These are phyloP conservation scores for Ophiostoma tasmaniense DNA, from an alignment of 2,329 filamentous ascomycete species.

Conservation along the genomic window DNA sequence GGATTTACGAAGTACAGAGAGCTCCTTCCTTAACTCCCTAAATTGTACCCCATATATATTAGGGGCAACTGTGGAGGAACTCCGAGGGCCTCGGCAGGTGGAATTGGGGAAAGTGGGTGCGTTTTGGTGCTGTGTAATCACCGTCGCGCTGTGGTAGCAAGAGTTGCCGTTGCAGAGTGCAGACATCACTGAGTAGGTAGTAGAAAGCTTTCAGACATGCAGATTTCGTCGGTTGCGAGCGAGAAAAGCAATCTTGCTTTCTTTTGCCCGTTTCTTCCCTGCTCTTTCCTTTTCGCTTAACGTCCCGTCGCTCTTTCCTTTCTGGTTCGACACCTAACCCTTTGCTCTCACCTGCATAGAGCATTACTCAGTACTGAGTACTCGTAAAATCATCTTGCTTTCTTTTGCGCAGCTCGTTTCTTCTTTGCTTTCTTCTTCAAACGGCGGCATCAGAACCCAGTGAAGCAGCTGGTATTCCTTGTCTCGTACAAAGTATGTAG, in stretches of 20 bases:
- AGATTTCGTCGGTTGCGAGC: not conserved
- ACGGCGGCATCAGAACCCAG: not conserved
- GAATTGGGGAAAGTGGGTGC: not conserved
- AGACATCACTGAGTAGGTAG: not conserved
- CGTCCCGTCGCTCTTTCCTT: not conserved
- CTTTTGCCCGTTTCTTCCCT: not conserved
- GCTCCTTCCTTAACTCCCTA: not conserved
- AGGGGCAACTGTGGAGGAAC: constrained; percentile 10
- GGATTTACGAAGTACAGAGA: not conserved
- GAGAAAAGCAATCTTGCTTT: not conserved
- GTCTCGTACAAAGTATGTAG: not conserved
- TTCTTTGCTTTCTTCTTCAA: not conserved
- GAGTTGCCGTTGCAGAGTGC: not conserved
- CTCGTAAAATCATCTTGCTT: not conserved
- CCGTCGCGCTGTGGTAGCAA: not conserved
- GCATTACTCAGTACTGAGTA: not conserved
- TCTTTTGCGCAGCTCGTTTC: not conserved
- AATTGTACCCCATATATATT: constrained; percentile 11
- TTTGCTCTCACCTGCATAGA: not conserved
- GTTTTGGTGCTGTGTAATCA: not conserved
- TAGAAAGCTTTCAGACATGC: not conserved
- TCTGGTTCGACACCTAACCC: not conserved
- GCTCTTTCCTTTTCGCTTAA: not conserved
- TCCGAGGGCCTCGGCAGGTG: constrained; percentile 21
- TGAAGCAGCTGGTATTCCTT: not conserved